A percentile compares a stretch with the other conserved stretches of the same genome.
phyloP scores from a whole-genome alignment of 352 stramenopile genomes.

The Halophytophthora polymorphica region DNA sequence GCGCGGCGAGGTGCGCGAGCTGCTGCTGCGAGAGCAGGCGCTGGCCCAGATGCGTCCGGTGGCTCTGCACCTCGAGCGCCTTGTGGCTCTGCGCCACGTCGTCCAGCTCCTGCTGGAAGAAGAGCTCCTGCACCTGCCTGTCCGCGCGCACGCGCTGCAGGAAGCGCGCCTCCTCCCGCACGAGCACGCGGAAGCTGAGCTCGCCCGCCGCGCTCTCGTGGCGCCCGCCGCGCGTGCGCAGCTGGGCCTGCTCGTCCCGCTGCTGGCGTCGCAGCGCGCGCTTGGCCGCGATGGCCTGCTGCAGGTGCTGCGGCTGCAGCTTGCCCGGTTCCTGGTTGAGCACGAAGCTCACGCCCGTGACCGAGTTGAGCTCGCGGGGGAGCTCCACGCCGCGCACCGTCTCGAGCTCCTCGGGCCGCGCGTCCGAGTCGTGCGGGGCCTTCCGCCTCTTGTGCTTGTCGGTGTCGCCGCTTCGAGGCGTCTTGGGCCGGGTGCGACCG shows the following conservation, averaged over 20 bases:
- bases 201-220: constrained; percentile 11
- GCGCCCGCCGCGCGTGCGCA: constrained; percentile 11
- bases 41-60: constrained; percentile 64
- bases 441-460: constrained; percentile 7
- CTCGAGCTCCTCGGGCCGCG: constrained; percentile 20
- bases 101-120: constrained; percentile 79
- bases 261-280: constrained; percentile 61
- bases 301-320: constrained; percentile 88
- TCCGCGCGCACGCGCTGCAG: constrained; percentile 36
- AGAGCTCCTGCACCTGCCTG: constrained; percentile 65
- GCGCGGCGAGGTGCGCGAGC: constrained; percentile 36
- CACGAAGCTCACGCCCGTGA: constrained; percentile 76
- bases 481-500: constrained; percentile 4
- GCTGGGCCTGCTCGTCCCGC: constrained; percentile 58
- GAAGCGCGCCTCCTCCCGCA: constrained; percentile 47
- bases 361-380: constrained; percentile 48
- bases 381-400: constrained; percentile 69
- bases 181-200: constrained; percentile 51
- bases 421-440: constrained; percentile 5
- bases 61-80: constrained; percentile 84
- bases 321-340: constrained; percentile 88
- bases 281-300: constrained; percentile 82
- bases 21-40: constrained; percentile 51
- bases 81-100: constrained; percentile 74
- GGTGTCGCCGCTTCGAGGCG: constrained; percentile 1